Evolutionary conservation across 352 stramenopile genomes (phyloP).

Genomic region (Aphanomyces invadans): DNA sequence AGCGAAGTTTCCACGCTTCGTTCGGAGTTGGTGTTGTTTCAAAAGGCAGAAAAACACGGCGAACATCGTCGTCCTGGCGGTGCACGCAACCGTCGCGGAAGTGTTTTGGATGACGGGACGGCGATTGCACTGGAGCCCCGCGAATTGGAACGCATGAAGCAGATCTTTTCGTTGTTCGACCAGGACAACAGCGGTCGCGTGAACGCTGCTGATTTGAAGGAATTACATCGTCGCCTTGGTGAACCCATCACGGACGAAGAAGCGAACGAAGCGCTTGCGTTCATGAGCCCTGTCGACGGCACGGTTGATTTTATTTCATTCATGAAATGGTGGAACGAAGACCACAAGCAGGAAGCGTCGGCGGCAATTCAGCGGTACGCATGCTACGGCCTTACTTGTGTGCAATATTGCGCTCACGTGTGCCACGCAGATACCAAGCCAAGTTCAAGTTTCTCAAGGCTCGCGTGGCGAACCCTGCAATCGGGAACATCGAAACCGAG

Average conservation of each 20-base stretch:
- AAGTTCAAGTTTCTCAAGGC: constrained; percentile 89
- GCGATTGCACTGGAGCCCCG: constrained; percentile 67
- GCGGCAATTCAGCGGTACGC: constrained; percentile 72
- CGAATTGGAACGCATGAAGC: constrained; percentile 81
- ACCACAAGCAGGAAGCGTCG: constrained; percentile 58
- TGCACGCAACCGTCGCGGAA: constrained; percentile 49
- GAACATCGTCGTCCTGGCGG: constrained; percentile 45
- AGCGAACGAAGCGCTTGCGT: constrained; percentile 54
- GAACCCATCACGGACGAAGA: constrained; percentile 73
- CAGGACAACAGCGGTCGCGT: constrained; percentile 75
- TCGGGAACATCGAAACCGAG: constrained; percentile 71
- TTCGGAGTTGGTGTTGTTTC: constrained; percentile 61
- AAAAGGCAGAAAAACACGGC: constrained; percentile 74
- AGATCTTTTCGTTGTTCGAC: constrained; percentile 79
- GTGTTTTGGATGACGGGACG: constrained; percentile 68
- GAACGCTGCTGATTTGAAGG: constrained; percentile 60
- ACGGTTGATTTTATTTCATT: constrained; percentile 81
- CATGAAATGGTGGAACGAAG: constrained; percentile 86
- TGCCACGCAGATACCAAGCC: constrained; percentile 45
- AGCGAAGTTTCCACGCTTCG: constrained; percentile 61
- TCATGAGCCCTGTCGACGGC: constrained; percentile 57
- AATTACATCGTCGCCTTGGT: constrained; percentile 74
- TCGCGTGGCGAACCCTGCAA: constrained; percentile 73
- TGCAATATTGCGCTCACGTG: no score
- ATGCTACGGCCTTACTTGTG: no score